A percentile compares a stretch with the other conserved stretches of the same genome.
phyloP scores from a whole-genome alignment of 2,329 filamentous ascomycete species.

The Colletotrichum cereale region DNA sequence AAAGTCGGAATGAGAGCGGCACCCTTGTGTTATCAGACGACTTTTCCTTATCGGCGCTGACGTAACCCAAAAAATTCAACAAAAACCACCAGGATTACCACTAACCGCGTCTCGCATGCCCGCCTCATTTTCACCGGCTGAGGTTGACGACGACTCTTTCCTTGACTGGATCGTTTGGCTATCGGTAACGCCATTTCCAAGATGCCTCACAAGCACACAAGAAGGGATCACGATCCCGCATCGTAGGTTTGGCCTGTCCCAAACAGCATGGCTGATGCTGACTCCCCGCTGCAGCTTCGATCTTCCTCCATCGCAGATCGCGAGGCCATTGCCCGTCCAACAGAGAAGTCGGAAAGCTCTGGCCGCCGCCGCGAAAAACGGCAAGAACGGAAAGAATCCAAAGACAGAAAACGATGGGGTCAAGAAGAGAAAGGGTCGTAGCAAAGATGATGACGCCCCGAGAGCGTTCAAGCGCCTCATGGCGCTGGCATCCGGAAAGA shows the following conservation, averaged over 20 bases:
- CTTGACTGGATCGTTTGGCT: background rate
- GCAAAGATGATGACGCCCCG: slow-evolving; percentile 80
- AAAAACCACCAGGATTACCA: background rate
- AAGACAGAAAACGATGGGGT: slow-evolving; percentile 47
- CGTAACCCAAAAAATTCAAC: slow-evolving; percentile 30
- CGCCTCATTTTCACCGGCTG: slow-evolving; percentile 2
- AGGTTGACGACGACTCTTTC: background rate
- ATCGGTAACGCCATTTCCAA: slow-evolving; percentile 36
- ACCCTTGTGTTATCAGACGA: slow-evolving; percentile 17
- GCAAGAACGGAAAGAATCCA: slow-evolving; percentile 45
- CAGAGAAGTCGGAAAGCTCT: slow-evolving; percentile 39
- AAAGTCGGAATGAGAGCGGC: background rate
- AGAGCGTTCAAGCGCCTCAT: slow-evolving; percentile 89
- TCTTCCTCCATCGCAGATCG: slow-evolving; percentile 62
- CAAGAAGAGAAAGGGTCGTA: slow-evolving; percentile 61
- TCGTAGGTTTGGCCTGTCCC: slow-evolving; percentile 56
- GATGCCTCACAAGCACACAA: slow-evolving; percentile 92
- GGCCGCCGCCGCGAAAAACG: slow-evolving; percentile 9
- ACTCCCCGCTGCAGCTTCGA: slow-evolving; percentile 57
- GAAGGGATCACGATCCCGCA: slow-evolving; percentile 67
- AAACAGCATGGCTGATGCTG: background rate
- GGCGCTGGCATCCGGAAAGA: slow-evolving; percentile 76
- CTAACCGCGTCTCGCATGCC: background rate
- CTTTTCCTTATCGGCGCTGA: slow-evolving; percentile 19
- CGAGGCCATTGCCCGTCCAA: slow-evolving; percentile 63